Evolutionary conservation across 2,329 filamentous ascomycete species (phyloP), one percentile per base, ranked within the genome.

Genomic region (Laburnicola sp.): DNA sequence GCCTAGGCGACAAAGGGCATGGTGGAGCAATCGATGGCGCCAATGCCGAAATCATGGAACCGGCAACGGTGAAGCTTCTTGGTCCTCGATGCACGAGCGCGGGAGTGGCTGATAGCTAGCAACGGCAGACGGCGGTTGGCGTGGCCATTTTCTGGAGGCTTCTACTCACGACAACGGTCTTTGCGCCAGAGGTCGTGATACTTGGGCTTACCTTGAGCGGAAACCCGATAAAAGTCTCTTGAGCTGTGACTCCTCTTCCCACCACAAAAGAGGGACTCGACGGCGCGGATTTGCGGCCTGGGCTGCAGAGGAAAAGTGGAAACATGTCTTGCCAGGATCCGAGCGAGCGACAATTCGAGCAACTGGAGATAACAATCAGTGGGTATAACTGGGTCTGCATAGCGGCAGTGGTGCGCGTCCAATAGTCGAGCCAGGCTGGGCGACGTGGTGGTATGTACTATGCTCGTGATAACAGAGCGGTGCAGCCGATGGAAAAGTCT

Each of bases 351-450:
- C 65, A 54, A 50, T 65, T 65, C 48, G 63, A 63, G 62, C 40
- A 66, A 63, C 57, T 59, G 62, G 58, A 66, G 66, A 70, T 69
- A 69, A 69, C 59, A 42, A 60, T 59, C 36, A 59, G 66, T 69
- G 67, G 66, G 62, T 69, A 69, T 56, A 68, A 63, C 52, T 67
- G 67, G 67, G 64, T 52, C 66, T 46, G 51, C 61, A 56, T 60
- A 63, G 57, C 57, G 59, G 59, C 55, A 42, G 53, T 16, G 1
- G 16, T 55, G 51, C 61, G 56, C 62, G 62, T 50, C 66, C 67
- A 70, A 71, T 69, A 56, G 49, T 61, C 45, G 46, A 34, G 38
- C 37, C 46, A 34, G 37, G 48, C 56, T 51, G 55, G 51, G 54
- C 54, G 60, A 60, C 60, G 62, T 64, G 61, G 56, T 45, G 54